Percentiles rank a stretch among this genome's conserved stretches.
These are phyloP conservation scores for Trebouxia sp. DNA, from an alignment of 139 green algal genomes.

Conservation along the genomic window DNA sequence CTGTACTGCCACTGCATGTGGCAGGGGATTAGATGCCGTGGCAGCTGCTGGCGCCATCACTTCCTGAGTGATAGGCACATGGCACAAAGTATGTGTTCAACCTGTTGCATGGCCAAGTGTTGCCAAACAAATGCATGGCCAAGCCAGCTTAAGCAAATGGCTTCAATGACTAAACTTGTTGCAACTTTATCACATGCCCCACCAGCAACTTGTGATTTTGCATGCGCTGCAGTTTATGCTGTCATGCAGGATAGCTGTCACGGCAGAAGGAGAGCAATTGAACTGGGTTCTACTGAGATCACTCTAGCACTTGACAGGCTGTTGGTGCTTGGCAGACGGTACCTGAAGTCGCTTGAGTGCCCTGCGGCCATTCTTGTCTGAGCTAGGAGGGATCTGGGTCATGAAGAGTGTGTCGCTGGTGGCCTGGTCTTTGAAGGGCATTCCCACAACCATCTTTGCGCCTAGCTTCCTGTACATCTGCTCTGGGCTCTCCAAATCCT, in stretches of 20 bases:
- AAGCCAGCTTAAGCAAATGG: too few species aligned
- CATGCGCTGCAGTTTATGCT: too few species aligned
- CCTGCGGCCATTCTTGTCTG: conserved; percentile 60
- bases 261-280: too few species aligned
- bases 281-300: too few species aligned
- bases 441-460: conserved; percentile 94
- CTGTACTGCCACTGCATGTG: conserved; percentile 81
- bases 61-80: conserved; percentile 39
- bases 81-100: too few species aligned
- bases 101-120: too few species aligned
- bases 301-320: neutral
- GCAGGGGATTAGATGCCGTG: conserved; percentile 73
- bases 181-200: too few species aligned
- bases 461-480: conserved; percentile 86
- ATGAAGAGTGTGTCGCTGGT: conserved; percentile 92
- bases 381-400: conserved; percentile 61
- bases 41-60: conserved; percentile 76
- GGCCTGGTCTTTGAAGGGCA: conserved; percentile 99
- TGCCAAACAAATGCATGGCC: too few species aligned
- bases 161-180: too few species aligned
- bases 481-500: conserved; percentile 57
- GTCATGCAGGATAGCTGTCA: too few species aligned
- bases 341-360: conserved; percentile 89
- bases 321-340: neutral
- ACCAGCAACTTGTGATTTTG: too few species aligned